Percentiles rank a stretch among this genome's conserved stretches.
phyloP scores from a whole-genome alignment of 768 basidiomycete genomes.

The Dendrothele bispora region DNA sequence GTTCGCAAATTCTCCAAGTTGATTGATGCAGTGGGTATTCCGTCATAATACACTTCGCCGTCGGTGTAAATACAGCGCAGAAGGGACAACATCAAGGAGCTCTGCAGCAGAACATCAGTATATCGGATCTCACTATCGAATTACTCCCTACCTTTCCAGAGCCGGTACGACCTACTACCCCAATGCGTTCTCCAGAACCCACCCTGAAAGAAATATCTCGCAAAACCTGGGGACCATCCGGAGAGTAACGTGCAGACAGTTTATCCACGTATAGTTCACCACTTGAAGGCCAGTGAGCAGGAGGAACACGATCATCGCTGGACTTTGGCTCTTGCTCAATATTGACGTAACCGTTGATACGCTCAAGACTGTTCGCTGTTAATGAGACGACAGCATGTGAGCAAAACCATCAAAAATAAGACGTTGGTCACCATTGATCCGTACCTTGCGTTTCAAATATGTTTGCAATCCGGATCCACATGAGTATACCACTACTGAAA shows the following conservation, averaged over 20 bases:
- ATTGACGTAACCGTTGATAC: constrained; percentile 45
- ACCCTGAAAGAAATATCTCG: constrained; percentile 43
- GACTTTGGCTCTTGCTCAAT: constrained; percentile 48
- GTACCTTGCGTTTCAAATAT: too few relatives aligned
- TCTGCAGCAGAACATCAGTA: constrained; percentile 18
- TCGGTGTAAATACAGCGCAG: constrained; percentile 49
- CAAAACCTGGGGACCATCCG: constrained; percentile 44
- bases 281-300: constrained; percentile 53
- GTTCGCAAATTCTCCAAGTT: constrained; percentile 45
- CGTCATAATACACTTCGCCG: constrained; percentile 45
- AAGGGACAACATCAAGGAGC: constrained; percentile 46
- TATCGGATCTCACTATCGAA: not conserved
- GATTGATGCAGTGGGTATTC: constrained; percentile 35
- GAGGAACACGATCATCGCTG: constrained; percentile 36
- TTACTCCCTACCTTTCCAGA: constrained; percentile 44
- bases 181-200: constrained; percentile 47
- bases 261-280: constrained; percentile 44
- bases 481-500: constrained; percentile 23
- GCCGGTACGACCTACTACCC: constrained; percentile 60
- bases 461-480: constrained; percentile 43
- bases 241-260: constrained; percentile 38
- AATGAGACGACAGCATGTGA: too few relatives aligned
- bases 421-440: too few relatives aligned
- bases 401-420: not conserved
- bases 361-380: constrained; percentile 26